Evolutionary conservation across 1,139 yeast species (phyloP), one percentile per base, ranked within the genome.

Genomic region (Saccharomyces hybrid): DNA sequence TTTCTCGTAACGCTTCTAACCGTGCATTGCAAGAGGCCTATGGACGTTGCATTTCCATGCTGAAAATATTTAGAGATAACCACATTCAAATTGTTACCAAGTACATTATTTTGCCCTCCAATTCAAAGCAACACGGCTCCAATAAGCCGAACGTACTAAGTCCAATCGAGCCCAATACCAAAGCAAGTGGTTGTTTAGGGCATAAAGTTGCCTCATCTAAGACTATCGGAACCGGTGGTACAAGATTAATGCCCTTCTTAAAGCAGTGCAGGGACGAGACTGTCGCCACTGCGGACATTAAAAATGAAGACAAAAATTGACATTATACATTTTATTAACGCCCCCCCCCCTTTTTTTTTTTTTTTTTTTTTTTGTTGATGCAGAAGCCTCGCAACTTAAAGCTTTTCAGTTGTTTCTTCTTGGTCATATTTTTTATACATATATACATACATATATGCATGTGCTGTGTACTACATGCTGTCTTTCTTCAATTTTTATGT

Each of bases 241-340:
- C 97, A 0, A 84, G 96, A 0, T 76, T 91, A 63, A 80, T 91
- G 57, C 96, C 96, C 31, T 91, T 91, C 73, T 78, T 91, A 66
- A 90, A 90, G 69, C 97, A 91, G 70, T 91, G 96, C 61, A 82
- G 98, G 69, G 97, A 91, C 71, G 98, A 91, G 69, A 91, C 96
- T n/a, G 26, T 38, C 13, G 44, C 44, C 25, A 11, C 44, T 20
- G 25, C 9, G 13, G n/a, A 14, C 5, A 11, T 13, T 13, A 38
- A 38, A 38, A 34, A 38, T 8, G 25, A 38, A 25, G 20, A 38
- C 5, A 38, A 38, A 38, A 38, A 38, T 38, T 38, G 44, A 20
- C 44, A 38, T 20, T 38, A 38, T 38, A 20, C 25, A 38, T 23
- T 16, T 38, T 16, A 38, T 38, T 9, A 38, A 20, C 44, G 20